Evolutionary conservation across 1,284 basidiomycete genomes (phyloP).

Genomic region (Leccinum subatratum): DNA sequence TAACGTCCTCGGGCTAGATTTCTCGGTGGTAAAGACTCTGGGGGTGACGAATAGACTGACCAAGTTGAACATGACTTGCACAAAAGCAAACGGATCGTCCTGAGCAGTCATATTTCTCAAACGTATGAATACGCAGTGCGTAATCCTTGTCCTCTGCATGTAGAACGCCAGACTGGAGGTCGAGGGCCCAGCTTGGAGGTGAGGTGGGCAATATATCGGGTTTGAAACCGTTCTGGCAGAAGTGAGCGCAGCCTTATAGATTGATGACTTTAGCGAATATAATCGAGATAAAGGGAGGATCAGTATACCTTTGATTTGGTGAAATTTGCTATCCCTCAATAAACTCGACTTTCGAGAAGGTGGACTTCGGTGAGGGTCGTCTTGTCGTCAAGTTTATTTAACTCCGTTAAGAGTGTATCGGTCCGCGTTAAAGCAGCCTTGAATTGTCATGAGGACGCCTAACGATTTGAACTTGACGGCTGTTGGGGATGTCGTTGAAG

Average conservation of each 20-base stretch:
- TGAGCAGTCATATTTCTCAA: slow-evolving; percentile 74
- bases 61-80: slow-evolving; percentile 98
- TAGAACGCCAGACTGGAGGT: slow-evolving; percentile 87
- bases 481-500: slow-evolving; percentile 75
- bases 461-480: slow-evolving; percentile 82
- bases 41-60: slow-evolving; percentile 41
- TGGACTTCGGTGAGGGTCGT: slow-evolving; percentile 97
- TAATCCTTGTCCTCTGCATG: slow-evolving; percentile 99
- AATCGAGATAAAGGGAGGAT: background rate
- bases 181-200: slow-evolving; percentile 87
- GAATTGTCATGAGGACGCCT: slow-evolving; percentile 72
- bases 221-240: slow-evolving; percentile 93
- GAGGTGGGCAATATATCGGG: slow-evolving; percentile 95
- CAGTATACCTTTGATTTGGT: slow-evolving; percentile 81
- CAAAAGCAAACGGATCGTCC: slow-evolving; percentile 76
- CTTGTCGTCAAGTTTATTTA: slow-evolving; percentile 95
- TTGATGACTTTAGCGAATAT: background rate
- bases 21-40: background rate
- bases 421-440: slow-evolving; percentile 80
- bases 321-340: slow-evolving; percentile 87
- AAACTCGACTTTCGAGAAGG: slow-evolving; percentile 86
- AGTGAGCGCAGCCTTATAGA: slow-evolving; percentile 77
- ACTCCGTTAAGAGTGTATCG: slow-evolving; percentile 80
- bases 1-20: slow-evolving; percentile 87
- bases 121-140: slow-evolving; percentile 92